A percentile compares a stretch with the other conserved stretches of the same genome.
phyloP scores from a whole-genome alignment of 345 rosid genomes.

The Rhizophora apiculata region DNA sequence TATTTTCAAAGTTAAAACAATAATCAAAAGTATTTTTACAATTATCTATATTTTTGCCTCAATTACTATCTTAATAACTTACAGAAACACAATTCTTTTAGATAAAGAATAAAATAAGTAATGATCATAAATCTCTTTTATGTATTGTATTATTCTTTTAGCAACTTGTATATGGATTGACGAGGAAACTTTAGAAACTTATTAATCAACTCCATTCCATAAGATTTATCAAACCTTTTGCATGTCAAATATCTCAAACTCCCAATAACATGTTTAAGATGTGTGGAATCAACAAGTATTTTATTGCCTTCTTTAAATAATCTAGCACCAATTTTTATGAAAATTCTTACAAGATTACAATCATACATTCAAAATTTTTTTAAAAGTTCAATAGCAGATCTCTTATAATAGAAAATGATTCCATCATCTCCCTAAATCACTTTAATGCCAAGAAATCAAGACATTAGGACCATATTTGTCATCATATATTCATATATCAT shows the following conservation, averaged over 20 bases:
- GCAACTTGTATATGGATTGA: neutral
- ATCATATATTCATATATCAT: neutral
- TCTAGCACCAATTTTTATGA: neutral
- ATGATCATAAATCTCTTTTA: neutral
- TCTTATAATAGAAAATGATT: neutral
- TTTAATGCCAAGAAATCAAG: neutral
- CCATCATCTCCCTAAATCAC: neutral
- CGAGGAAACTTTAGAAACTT: neutral
- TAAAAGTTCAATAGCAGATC: neutral
- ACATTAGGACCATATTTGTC: neutral
- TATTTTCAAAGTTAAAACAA: neutral
- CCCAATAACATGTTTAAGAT: neutral
- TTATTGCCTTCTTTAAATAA: neutral
- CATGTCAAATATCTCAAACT: neutral
- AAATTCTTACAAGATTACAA: neutral
- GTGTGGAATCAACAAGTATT: neutral
- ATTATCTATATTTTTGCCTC: neutral
- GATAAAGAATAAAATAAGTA: neutral
- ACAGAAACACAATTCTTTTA: neutral
- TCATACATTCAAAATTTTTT: neutral
- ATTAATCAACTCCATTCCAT: neutral
- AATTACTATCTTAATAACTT: neutral
- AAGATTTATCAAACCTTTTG: neutral
- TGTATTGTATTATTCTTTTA: neutral
- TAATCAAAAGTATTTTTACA: neutral